Conservation (phyloP, 768 basidiomycete species). For the Lactifluus echinatus region DNA sequence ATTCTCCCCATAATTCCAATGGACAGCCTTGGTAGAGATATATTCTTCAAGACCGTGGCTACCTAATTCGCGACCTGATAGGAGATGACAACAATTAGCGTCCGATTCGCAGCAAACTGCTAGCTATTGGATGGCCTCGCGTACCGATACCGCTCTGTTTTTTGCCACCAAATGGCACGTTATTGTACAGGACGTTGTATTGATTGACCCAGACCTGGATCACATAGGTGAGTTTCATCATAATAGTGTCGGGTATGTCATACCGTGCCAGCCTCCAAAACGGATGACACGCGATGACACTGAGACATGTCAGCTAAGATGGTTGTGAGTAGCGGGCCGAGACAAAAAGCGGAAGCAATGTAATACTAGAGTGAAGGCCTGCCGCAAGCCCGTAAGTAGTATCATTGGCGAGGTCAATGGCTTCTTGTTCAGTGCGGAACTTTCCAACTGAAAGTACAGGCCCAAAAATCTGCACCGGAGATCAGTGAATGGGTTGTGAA, state of each 20-base stretch:
- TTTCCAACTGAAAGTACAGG: constrained; percentile 79
- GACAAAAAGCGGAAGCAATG: constrained; percentile 9
- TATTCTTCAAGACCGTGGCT: constrained; percentile 80
- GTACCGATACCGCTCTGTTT: constrained; percentile 84
- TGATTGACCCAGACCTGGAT: constrained; percentile 85
- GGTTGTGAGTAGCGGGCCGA: constrained; percentile 19
- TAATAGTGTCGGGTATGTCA: constrained; percentile 23
- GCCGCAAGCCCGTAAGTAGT: constrained; percentile 89
- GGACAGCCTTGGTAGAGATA: constrained; percentile 71
- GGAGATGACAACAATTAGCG: background rate
- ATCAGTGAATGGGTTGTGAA: background rate
- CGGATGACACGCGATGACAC: constrained; percentile 81
- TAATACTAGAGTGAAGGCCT: constrained; percentile 76
- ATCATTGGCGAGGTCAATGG: constrained; percentile 75
- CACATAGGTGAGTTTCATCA: constrained; percentile 1
- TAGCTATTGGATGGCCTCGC: constrained; percentile 19
- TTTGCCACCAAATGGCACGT: constrained; percentile 93
- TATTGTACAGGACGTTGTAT: constrained; percentile 75
- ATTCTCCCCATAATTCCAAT: constrained; percentile 83
- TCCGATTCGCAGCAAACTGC: background rate
- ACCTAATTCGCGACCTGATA: constrained; percentile 75
- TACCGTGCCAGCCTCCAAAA: constrained; percentile 84
- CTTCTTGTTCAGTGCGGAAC: constrained; percentile 86
- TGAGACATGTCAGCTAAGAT: constrained; percentile 66
- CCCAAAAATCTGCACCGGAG: constrained; percentile 69